Base-by-base conservation (phyloP, 768 basidiomycete genomes). In the Suillus paluster region DNA sequence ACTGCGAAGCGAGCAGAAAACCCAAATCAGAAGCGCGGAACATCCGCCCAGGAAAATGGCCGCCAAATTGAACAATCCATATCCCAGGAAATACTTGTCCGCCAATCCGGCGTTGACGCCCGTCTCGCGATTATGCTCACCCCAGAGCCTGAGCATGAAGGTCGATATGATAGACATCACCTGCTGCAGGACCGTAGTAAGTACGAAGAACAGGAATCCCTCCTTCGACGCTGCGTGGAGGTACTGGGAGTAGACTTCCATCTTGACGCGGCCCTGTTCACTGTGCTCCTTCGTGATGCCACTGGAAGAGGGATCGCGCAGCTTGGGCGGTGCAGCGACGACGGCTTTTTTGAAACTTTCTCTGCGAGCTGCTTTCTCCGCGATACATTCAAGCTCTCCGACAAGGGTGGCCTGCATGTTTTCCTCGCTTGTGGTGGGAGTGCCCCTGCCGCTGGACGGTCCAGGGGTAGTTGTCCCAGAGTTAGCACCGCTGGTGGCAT, bases 241-340 rank as follows among this genome's bases (percentile, higher is more conserved):
- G 70, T 97, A 97, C 60, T 86, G 78, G 55, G 75, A 70, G 72
- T 97, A 97, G 2, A 97, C 93, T 7, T 83, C 77, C 15, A 71
- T 68, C 74, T 94, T 94, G 60, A 97, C 95, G 27, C 83, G 84
- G 5, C 95, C 95, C 70, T 89, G 87, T 68, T 95, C 92, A 58
- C 79, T 82, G 71, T 92, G 89, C 70, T 93, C 91, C 68, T 86
- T 86, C 17, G 82, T 80, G 15, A 86, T 72, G 2, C 86, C 88
- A 30, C 79, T 75, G 0, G 81, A 77, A 34, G 76, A 66, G 3
- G 76, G 67, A 12, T 77, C 73, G 21, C 81, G 81, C 1, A 79
- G 65, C 11, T 80, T 68, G 3, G 80, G 72, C 10, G 76, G 71
- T 14, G 77, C 68, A 11, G 81, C 84, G 39, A 90, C 68, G 21